Evolutionary conservation across 495 filamentous ascomycete species (phyloP).

Genomic region (Aspergillus conjunctus): DNA sequence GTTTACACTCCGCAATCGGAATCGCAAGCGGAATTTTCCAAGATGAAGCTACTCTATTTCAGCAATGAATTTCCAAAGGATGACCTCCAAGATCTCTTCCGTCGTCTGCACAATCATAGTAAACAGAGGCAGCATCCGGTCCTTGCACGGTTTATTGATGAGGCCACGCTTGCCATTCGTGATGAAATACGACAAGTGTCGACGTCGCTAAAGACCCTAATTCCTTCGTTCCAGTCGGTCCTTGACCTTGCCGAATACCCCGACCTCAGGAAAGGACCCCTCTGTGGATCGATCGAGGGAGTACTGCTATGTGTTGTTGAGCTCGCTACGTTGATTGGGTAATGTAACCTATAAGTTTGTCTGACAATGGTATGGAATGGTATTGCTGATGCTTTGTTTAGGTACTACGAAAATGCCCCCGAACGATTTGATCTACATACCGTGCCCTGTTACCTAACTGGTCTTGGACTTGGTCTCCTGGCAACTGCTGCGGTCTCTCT

Average conservation of each 20-base stretch:
- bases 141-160: conserved; percentile 39
- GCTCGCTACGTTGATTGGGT: conserved; percentile 43
- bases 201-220: conserved; percentile 5
- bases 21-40: conserved; percentile 5
- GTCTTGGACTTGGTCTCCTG: conserved; percentile 40
- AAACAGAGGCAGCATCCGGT: conserved; percentile 36
- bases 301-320: conserved; percentile 36
- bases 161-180: conserved; percentile 35
- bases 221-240: conserved; percentile 43
- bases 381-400: not conserved
- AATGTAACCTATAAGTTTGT: conserved; percentile 15
- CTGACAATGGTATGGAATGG: not conserved
- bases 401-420: conserved; percentile 13
- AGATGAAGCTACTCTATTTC: conserved; percentile 39
- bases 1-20: conserved; percentile 13
- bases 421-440: conserved; percentile 8
- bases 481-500: conserved; percentile 36
- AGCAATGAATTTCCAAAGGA: conserved; percentile 45
- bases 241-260: conserved; percentile 32
- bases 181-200: conserved; percentile 34
- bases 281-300: conserved; percentile 41
- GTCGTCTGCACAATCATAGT: conserved; percentile 38
- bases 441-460: conserved; percentile 17
- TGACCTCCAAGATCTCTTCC: conserved; percentile 39
- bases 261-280: conserved; percentile 36